Percentiles rank a stretch among this genome's conserved stretches.
Evolutionary conservation across 2,329 filamentous ascomycete species (phyloP).

Genomic region (Pochonia chlamydosporia): DNA sequence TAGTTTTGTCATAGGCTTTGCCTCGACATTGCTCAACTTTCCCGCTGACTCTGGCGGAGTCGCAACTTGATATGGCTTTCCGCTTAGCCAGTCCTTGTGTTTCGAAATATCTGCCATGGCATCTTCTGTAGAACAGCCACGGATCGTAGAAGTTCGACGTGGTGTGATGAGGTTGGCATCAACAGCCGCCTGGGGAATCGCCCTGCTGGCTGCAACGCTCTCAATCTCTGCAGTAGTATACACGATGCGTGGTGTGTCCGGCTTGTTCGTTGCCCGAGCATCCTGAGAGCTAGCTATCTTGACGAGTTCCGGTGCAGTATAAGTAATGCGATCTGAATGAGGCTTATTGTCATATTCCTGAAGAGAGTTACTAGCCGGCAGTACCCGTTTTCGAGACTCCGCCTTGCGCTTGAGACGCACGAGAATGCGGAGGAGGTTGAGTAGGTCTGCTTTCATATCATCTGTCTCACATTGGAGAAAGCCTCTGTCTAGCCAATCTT

Average conservation of each 20-base stretch:
- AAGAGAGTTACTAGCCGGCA: not conserved
- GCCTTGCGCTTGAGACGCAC: slow-evolving; percentile 16
- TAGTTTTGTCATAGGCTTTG: too few species aligned
- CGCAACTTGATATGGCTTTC: not conserved
- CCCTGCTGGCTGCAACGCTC: not conserved
- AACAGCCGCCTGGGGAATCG: not conserved
- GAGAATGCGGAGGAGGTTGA: slow-evolving; percentile 17
- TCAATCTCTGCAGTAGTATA: slow-evolving; percentile 5
- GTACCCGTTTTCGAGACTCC: slow-evolving; percentile 9
- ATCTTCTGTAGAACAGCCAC: not conserved
- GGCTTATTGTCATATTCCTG: not conserved
- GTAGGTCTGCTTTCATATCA: slow-evolving; percentile 15
- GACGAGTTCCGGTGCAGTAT: slow-evolving; percentile 3
- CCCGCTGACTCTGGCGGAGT: not conserved
- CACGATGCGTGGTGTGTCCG: not conserved
- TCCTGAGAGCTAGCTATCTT: not conserved
- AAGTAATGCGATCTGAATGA: not conserved
- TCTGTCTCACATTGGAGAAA: slow-evolving; percentile 17
- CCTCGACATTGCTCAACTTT: not conserved
- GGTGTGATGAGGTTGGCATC: not conserved
- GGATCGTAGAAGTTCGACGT: not conserved
- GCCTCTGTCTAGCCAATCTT: slow-evolving; percentile 18
- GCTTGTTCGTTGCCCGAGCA: not conserved
- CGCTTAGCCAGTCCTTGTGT: slow-evolving; percentile 3
- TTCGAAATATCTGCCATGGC: not conserved